A percentile compares a stretch with the other conserved stretches of the same genome.
Conservation (phyloP, 2,329 filamentous ascomycete species). For the Penicillium sp. region DNA sequence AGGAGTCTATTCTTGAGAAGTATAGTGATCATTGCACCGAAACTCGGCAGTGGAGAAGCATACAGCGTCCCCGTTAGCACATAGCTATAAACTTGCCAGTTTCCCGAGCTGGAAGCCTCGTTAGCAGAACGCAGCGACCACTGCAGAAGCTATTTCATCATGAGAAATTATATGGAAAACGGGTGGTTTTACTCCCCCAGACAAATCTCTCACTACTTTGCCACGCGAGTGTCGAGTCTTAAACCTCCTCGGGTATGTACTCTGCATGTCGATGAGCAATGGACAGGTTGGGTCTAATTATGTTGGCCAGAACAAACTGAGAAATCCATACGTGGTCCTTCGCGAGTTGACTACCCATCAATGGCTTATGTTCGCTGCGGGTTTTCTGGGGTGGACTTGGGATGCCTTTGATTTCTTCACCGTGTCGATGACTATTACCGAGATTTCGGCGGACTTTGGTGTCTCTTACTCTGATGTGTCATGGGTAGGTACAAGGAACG, state of each 20-base stretch:
- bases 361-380: conserved; percentile 54
- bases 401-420: conserved; percentile 70
- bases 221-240: conserved; percentile 36
- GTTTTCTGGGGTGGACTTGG: conserved; percentile 54
- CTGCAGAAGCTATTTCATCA: conserved; percentile 10
- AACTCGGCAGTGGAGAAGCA: not conserved
- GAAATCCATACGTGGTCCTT: conserved; percentile 7
- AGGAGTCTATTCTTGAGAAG: not conserved
- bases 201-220: conserved; percentile 38
- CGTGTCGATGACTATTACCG: conserved; percentile 60
- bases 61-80: not conserved
- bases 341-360: conserved; percentile 45
- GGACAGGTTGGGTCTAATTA: not conserved
- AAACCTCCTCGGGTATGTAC: conserved; percentile 31
- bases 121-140: not conserved
- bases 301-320: conserved; percentile 7
- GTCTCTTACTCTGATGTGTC: conserved; percentile 61
- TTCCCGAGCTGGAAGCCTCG: not conserved
- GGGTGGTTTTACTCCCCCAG: conserved; percentile 38
- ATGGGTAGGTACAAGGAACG: conserved; percentile 48
- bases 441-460: conserved; percentile 57
- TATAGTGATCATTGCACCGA: not conserved
- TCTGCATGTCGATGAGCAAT: not conserved
- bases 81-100: conserved; percentile 6
- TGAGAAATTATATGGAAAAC: conserved; percentile 35